Base-by-base conservation (phyloP, 371 early-diverging fungal species). In the Choanephora cucurbitarum region DNA sequence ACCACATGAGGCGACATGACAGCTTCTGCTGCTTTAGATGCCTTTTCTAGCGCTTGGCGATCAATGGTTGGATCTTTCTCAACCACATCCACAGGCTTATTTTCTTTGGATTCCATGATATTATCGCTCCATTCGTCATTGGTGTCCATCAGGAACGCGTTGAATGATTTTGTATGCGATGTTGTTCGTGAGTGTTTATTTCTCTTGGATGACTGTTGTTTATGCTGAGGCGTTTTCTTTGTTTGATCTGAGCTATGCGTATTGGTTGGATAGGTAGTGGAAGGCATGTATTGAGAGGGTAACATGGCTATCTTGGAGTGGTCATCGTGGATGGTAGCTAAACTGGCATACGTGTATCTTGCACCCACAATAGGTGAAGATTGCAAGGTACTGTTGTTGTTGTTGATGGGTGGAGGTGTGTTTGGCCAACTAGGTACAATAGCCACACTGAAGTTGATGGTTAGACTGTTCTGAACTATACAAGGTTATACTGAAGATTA, bases 41-140 rank as follows among this genome's bases (percentile, higher is more conserved):
- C 49, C 24, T 51, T 50, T 28, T 44, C 57, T 21, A 47, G 19
- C 13, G 41, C 32, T 43, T 49, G 49, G 18, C 55, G 61, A n/a
- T 56, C 47, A 17, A 23, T 42, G 7, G 52, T 33, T 3, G 13
- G 17, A 17, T 44, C 57, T 24, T 24, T 7, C 14, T 8, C n/a
- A 8, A 39, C 37, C 22, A 14, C 6, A 18, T 19, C 8, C 1
- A 1, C 31, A 10, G 46, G 28, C 8, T 33, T 37, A 3, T 21
- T 19, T 22, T 15, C 6, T 10, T 43, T 24, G 4, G 44, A 52
- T 21, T 68, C 73, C 8, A 69, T 61, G 42, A 63, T 67, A 55
- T 77, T 57, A 45, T 65, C 79, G 48, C 72, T 72, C 82, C 82
- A 81, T 58, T 78, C 82, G 34, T 78, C 78, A 49, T 82, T 78